phyloP scores from a whole-genome alignment of 2,329 filamentous ascomycete genomes.

The Colletotrichum higginsianum region DNA sequence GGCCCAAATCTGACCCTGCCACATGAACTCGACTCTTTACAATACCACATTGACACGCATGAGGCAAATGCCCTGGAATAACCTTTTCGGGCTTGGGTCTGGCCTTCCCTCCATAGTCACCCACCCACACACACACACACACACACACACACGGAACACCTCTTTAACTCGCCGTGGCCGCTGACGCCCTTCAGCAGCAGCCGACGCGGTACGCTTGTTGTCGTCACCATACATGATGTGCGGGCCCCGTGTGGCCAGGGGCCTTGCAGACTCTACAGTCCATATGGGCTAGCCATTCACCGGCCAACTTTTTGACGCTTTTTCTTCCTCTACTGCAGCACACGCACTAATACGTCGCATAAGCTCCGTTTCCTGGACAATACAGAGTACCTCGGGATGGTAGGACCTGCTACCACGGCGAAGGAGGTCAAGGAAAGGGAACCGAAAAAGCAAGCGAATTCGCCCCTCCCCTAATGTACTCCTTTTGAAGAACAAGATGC shows the following conservation, averaged over 20 bases:
- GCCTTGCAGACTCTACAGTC: background rate
- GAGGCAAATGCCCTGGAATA: background rate
- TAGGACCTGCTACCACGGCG: background rate
- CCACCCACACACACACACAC: background rate
- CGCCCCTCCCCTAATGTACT: background rate
- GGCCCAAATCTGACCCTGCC: background rate
- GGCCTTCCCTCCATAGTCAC: constrained; percentile 9
- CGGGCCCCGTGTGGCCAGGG: background rate
- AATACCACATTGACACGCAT: background rate
- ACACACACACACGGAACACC: background rate
- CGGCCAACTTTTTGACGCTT: background rate
- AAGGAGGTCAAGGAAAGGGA: background rate
- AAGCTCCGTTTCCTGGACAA: background rate
- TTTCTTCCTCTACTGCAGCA: background rate
- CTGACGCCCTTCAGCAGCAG: background rate
- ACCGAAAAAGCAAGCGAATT: no score
- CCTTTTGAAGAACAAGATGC: constrained; percentile 2
- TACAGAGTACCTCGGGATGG: background rate
- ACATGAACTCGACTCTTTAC: background rate
- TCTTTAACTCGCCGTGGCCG: constrained; percentile 7
- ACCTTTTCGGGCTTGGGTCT: background rate
- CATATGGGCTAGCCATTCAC: background rate
- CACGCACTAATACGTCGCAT: background rate
- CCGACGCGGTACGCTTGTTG: background rate
- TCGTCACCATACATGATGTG: constrained; percentile 27